Conservation (phyloP, 2,329 filamentous ascomycete genomes). For the Pyricularia sp. region DNA sequence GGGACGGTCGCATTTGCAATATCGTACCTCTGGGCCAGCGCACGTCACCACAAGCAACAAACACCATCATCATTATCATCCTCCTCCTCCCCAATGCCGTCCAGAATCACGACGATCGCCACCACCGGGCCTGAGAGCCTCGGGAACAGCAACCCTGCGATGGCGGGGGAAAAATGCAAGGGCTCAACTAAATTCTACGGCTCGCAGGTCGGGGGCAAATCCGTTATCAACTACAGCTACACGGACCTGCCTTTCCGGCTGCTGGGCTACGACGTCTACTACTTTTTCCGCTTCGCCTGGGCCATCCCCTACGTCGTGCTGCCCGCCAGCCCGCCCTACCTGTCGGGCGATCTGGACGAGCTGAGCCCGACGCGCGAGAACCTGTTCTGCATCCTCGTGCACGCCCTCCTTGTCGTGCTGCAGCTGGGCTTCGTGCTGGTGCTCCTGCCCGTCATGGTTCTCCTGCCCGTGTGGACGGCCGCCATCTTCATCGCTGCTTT, state of each 20-base stretch:
- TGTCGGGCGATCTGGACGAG: conserved; percentile 51
- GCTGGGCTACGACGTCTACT: conserved; percentile 41
- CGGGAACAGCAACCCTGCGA: neutral
- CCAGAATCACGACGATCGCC: neutral
- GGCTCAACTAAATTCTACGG: conserved; percentile 40
- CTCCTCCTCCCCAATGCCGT: neutral
- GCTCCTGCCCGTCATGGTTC: conserved; percentile 40
- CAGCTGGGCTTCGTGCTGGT: conserved; percentile 48
- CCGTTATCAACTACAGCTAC: conserved; percentile 52
- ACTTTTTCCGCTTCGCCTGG: conserved; percentile 45
- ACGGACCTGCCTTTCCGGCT: conserved; percentile 45
- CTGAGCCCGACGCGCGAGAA: conserved; percentile 50
- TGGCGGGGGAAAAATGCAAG: neutral
- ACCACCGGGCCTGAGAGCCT: neutral
- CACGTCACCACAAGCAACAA: neutral
- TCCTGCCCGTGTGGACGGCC: conserved; percentile 41
- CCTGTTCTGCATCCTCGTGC: conserved; percentile 44
- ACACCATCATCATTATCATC: neutral
- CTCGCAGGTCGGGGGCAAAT: conserved; percentile 46
- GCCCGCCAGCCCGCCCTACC: conserved; percentile 39
- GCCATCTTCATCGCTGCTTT: conserved; percentile 30
- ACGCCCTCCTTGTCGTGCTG: conserved; percentile 46
- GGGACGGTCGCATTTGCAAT: neutral
- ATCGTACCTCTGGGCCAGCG: neutral
- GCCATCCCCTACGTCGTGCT: conserved; percentile 52